Base-by-base conservation (phyloP, 495 filamentous ascomycete genomes). In the Gamarada debralockiae region DNA sequence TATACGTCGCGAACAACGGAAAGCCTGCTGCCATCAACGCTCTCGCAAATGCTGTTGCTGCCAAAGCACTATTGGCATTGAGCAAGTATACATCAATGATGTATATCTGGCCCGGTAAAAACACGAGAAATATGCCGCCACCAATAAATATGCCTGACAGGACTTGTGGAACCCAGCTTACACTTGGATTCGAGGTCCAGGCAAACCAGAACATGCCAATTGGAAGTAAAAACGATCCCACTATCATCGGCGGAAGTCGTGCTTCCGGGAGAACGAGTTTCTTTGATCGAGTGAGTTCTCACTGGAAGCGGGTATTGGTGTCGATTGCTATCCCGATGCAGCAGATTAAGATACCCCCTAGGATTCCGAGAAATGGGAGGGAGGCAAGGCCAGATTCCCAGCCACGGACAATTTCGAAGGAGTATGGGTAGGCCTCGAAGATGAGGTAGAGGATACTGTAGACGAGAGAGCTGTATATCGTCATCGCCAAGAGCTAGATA, bases 141-240 rank as follows among this genome's bases (percentile, higher is more conserved):
- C 87, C 88, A 52, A 91, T 80, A 8, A 85, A 83, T 58, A 84
- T 81, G 38, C 87, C 86, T 21, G 81, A 85, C 10, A 92, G 71
- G 3, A 75, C 73, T 8, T 87, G 85, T 0, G 85, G 87, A 38
- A 84, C 73, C 87, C 86, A 91, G 57, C 67, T 73, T 2, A 91
- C 60, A 0, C 52, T 39, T 9, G 78, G 72, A 64, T 83, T 90
- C 0, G 82, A 86, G 2, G 85, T 82, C 88, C 88, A 91, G 31
- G 85, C 89, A 65, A 92, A 95, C 3, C 86, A 85, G 21, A 76
- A 89, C 90, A 54, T 89, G 79, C 0, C 31, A 8, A n/a, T n/a
- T 8, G 31, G 8, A 34, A 34, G n/a, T n/a, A 34, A 8, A 34
- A n/a, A 22, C n/a, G 10, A 12, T 12, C 18, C 39, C 20, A 2